A percentile compares a stretch with the other conserved stretches of the same genome.
These are phyloP conservation scores for Cercospora sp. DNA, from an alignment of 2,329 filamentous ascomycete genomes.

Conservation along the genomic window DNA sequence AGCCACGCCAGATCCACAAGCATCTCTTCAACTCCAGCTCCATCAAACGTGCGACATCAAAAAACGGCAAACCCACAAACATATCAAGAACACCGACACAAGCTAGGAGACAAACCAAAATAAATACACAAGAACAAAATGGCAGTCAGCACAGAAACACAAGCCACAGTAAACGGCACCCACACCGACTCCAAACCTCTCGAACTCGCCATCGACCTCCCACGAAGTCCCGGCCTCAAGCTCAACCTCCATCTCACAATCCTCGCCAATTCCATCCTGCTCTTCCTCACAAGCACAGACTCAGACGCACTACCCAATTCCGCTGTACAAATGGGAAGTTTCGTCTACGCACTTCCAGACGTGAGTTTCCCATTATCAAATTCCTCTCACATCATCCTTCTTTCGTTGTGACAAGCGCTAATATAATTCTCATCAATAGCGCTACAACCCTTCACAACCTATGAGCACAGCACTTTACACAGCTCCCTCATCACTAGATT, in stretches of 20 bases:
- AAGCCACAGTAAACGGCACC: conserved; percentile 33
- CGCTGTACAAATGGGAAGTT: conserved; percentile 70
- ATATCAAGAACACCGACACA: background rate
- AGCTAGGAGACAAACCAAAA: no score
- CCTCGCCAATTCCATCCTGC: conserved; percentile 53
- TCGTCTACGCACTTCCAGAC: conserved; percentile 91
- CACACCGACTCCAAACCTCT: conserved; percentile 44
- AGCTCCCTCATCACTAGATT: conserved; percentile 75
- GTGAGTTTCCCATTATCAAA: conserved; percentile 51
- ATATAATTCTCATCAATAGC: conserved; percentile 32
- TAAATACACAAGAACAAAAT: conserved; percentile 19
- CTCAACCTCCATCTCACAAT: conserved; percentile 61
- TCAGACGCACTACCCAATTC: conserved; percentile 42
- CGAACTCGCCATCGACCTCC: conserved; percentile 59
- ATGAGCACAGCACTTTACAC: conserved; percentile 78
- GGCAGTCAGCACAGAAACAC: conserved; percentile 22
- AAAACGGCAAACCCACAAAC: background rate
- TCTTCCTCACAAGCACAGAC: conserved; percentile 59
- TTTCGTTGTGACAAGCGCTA: background rate
- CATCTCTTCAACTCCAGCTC: background rate
- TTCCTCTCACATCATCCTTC: background rate
- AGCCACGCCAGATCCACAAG: conserved; percentile 1
- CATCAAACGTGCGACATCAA: background rate
- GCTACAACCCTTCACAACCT: conserved; percentile 55
- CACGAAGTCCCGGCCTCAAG: conserved; percentile 56